Evolutionary conservation across 2,329 filamentous ascomycete species (phyloP).

Genomic region (Didymellaceae sp.): DNA sequence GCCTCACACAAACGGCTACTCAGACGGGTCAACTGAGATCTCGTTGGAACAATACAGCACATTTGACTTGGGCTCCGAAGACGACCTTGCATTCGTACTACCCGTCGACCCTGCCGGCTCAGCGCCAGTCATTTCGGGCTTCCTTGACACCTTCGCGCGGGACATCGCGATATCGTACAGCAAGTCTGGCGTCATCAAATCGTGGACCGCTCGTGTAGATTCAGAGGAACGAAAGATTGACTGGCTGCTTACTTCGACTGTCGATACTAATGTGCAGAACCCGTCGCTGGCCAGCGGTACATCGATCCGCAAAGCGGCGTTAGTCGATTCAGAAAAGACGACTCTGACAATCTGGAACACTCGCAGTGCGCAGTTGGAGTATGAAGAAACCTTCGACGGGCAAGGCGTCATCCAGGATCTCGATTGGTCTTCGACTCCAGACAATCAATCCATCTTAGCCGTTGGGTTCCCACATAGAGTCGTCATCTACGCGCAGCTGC

Average conservation of each 20-base stretch:
- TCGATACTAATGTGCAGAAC: conserved; percentile 76
- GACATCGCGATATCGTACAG: conserved; percentile 90
- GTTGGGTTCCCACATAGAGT: conserved; percentile 92
- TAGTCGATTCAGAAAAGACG: conserved; percentile 76
- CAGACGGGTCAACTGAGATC: conserved; percentile 45
- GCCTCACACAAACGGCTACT: conserved; percentile 34
- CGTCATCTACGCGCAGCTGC: conserved; percentile 81
- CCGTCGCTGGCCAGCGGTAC: conserved; percentile 84
- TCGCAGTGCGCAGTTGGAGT: conserved; percentile 79
- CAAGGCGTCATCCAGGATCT: conserved; percentile 82
- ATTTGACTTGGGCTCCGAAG: conserved; percentile 68
- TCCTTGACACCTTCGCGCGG: conserved; percentile 83
- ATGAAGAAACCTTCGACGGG: conserved; percentile 74
- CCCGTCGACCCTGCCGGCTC: conserved; percentile 88
- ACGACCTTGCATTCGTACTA: conserved; percentile 66
- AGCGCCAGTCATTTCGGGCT: conserved; percentile 72
- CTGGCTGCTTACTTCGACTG: conserved; percentile 81
- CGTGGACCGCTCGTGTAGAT: conserved; percentile 83
- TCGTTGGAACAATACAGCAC: conserved; percentile 71
- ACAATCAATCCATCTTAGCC: conserved; percentile 85
- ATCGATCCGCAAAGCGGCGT: conserved; percentile 82
- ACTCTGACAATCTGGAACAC: conserved; percentile 92
- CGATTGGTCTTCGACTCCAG: conserved; percentile 92
- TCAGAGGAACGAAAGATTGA: conserved; percentile 66
- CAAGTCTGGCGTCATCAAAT: conserved; percentile 73